Base-by-base conservation (phyloP, 140 eudicot species). In the Anethum foeniculum region DNA sequence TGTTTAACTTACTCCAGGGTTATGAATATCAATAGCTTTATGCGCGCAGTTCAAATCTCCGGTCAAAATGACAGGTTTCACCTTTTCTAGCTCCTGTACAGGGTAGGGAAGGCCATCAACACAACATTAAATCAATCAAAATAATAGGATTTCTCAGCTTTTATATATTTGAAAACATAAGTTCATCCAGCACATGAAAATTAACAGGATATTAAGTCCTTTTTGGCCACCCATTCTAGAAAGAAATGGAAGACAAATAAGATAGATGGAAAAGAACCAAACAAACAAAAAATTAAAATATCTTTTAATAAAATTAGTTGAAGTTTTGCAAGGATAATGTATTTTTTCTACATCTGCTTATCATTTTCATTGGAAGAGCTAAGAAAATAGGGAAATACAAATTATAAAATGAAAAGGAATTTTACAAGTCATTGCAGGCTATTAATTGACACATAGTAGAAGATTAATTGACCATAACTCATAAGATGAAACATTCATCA, bases 31-130 rank as follows among this genome's bases (percentile, higher is more conserved):
- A 46, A 95, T 95, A 88, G 93, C 99, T 78, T 95, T 86, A 86
- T 92, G 96, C 51, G 97, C 99, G 81, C 99, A 93, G 82, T 95
- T 95, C 65, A 95, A 82, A 87, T 95, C 99, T 75, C 99, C 99
- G 13, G 99, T 91, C 85, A 95, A 87, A 85, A 95, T 85, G 49
- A 95, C 99, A 71, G 99, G 99, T 85, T 95, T 95, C 71, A 91
- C 84, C 91, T 88, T 90, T 84, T 95, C 99, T 62, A 92, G 96
- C 78, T 92, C 96, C 99, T 95, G 92, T 41, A 86, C 30, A 86
- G 73, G 49, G 82, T 71, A 0, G 67, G 67, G 32, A 44, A 79
- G 60, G 73, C 67, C 72, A 8, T 49, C 65, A 49, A 18, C 65
- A 56, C 11, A 56, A 56, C 11, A 46, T 18, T 16, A 6, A 77